Percentiles rank a stretch among this genome's conserved stretches.
Conservation (phyloP, 2,329 filamentous ascomycete genomes). For the Bipolaris gigantea region DNA sequence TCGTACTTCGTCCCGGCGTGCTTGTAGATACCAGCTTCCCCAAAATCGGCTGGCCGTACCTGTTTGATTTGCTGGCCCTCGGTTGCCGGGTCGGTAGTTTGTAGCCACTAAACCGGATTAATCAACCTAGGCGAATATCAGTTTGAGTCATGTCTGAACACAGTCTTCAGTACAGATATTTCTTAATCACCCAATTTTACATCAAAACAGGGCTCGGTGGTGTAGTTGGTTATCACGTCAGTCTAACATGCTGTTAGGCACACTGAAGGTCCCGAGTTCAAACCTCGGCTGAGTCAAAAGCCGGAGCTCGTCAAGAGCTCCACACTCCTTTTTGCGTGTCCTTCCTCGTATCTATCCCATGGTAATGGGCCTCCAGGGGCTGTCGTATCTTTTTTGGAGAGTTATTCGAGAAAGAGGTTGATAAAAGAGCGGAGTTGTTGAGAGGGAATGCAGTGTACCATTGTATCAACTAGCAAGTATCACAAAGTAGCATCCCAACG, state of each 20-base stretch:
- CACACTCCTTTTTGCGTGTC: neutral
- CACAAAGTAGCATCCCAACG: neutral
- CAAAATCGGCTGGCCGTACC: too few relatives aligned
- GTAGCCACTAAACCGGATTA: too few relatives aligned
- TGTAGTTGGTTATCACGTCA: constrained; percentile 55
- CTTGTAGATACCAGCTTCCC: neutral
- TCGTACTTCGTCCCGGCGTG: neutral
- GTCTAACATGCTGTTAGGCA: constrained; percentile 43
- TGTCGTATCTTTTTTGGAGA: neutral
- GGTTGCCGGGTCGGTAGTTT: too few relatives aligned
- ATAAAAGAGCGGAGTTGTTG: neutral
- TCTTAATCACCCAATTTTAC: neutral
- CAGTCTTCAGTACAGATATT: too few relatives aligned
- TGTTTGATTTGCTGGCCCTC: too few relatives aligned
- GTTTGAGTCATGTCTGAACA: too few relatives aligned
- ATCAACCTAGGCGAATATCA: too few relatives aligned
- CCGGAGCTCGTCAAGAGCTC: neutral
- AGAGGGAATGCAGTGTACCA: neutral
- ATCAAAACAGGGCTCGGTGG: constrained; percentile 35
- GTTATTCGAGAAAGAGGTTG: neutral
- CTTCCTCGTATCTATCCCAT: too few relatives aligned
- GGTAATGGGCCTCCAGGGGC: neutral
- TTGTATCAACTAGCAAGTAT: neutral
- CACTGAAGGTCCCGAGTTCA: constrained; percentile 18
- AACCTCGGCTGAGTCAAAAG: constrained; percentile 16